Evolutionary conservation across 257 asterid species (phyloP), one percentile per base, ranked within the genome.

Genomic region (Capsicum chinense): DNA sequence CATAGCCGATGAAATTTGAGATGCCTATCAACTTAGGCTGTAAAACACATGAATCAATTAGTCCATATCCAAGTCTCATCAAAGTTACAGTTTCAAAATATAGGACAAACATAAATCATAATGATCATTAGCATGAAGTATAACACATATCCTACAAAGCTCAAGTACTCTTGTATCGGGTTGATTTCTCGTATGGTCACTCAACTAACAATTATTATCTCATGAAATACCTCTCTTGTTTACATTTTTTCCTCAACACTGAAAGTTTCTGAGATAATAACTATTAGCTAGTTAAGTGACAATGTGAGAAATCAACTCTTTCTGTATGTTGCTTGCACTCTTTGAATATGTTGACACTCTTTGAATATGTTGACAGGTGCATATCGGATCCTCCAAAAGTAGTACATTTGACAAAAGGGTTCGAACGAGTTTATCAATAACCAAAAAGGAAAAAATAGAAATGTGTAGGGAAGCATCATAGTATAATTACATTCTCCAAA

Each of bases 11-110:
- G 85, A 89, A 80, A 86, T 92, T 93, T 14, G 99, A 96, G 64
- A 92, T 86, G 58, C 94, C 94, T 83, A 94, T 74, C 83, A 96
- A 83, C 85, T 92, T 85, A n/a, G 98, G 99, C 98, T 95, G 94
- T 91, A 93, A 85, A 21, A 86, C 81, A 83, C 73, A 60, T 14
- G 8, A 42, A 35, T 68, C 39, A 13, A 15, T 82, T 58, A 88
- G 66, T 54, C 7, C 44, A 63, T 42, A 74, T 44, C 19, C 17
- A 33, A 39, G 44, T 39, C 44, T 39, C 50, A 67, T 26, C n/a
- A 66, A 33, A 66, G 47, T 33, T 66, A 7, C 64, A 0, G 33
- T 39, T 7, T 2, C 3, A 37, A 67, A 35, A 3, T 7, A 67
- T 39, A 15, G 26, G 12, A 39, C 4, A 69, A 69, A 69, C 7